Evolutionary conservation across 2,329 filamentous ascomycete genomes (phyloP).

Genomic region (Colletotrichum musae): DNA sequence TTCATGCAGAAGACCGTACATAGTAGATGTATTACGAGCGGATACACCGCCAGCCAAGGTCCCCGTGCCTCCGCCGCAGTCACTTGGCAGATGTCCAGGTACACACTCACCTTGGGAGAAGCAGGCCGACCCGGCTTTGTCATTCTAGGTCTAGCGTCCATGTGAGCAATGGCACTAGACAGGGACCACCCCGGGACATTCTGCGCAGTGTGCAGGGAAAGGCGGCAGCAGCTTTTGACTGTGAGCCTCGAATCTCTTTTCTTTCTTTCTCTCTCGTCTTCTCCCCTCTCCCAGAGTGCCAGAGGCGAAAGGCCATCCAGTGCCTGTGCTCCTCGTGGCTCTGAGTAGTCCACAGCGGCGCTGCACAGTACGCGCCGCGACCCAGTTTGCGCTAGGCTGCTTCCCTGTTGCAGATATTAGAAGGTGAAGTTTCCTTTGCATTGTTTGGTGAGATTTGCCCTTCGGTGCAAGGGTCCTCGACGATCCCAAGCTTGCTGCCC

Average conservation of each 20-base stretch:
- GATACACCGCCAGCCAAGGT: slow-evolving; percentile 33
- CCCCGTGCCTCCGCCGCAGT: slow-evolving; percentile 16
- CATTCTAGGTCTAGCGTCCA: slow-evolving; percentile 35
- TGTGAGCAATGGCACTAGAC: slow-evolving; percentile 45
- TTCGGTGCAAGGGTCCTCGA: slow-evolving; percentile 31
- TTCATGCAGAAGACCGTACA: not conserved
- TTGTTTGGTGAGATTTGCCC: slow-evolving; percentile 20
- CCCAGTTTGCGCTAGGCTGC: slow-evolving; percentile 16
- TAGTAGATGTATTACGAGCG: slow-evolving; percentile 4
- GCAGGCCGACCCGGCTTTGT: slow-evolving; percentile 31
- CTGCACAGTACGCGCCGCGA: slow-evolving; percentile 10
- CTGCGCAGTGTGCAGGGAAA: slow-evolving; percentile 24
- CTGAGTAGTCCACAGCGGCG: slow-evolving; percentile 9
- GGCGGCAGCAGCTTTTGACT: slow-evolving; percentile 16
- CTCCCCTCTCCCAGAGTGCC: not conserved
- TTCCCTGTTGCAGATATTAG: slow-evolving; percentile 19
- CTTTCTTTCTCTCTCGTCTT: not conserved
- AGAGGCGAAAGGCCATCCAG: slow-evolving; percentile 1
- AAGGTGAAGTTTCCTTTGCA: slow-evolving; percentile 7
- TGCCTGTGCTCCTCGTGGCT: slow-evolving; percentile 7
- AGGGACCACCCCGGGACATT: slow-evolving; percentile 46
- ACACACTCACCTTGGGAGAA: slow-evolving; percentile 33
- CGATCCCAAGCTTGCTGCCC: slow-evolving; percentile 18
- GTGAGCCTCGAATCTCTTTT: slow-evolving; percentile 12
- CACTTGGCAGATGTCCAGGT: slow-evolving; percentile 35